Evolutionary conservation across 1,284 basidiomycete genomes (phyloP), one percentile per base, ranked within the genome.

Genomic region (Peniophora sp.): DNA sequence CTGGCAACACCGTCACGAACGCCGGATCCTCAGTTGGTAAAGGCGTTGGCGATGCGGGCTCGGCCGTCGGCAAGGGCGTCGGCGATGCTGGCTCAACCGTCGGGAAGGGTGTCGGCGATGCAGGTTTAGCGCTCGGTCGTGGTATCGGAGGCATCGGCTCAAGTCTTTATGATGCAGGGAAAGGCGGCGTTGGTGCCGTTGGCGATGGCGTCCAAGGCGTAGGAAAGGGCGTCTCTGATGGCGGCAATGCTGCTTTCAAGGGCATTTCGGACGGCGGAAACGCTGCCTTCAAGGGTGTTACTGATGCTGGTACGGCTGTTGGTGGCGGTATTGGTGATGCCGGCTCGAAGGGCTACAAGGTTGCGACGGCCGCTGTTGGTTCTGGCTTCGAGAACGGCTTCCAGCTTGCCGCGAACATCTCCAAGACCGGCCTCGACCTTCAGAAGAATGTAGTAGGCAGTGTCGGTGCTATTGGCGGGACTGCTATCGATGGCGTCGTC

Each of bases 401-500:
- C 23, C 43, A 45, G 43, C 43, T 45, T 22, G 43, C 43, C 5
- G 43, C 18, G n/a, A 45, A 54, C n/a, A 39, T 54, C 23, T 53
- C 54, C 27, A 56, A 55, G 43, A 47, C 57, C 8, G 57, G 55
- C 3, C 42, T 55, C n/a, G 59, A 62, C 41, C 51, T 57, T 22
- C 54, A 42, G 11, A 41, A 39, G 11, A 55, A 55, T 39, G 59
- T 62, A 11, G 52, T 56, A 2, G 45, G 50, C n/a, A 54, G 59
- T 17, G 51, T 54, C 3, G 58, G 43, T 15, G 51, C 49, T 24
- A 42, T 60, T 20, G 52, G 57, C 3, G 59, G 57, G 3, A 63
- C 60, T 3, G 60, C 59, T 6, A 48, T 63, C 23, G 60, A 55
- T 22, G 58, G 58, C 37, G 54, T 61, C n/a, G 52, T 62, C 2